Base-by-base conservation (phyloP, 2,329 filamentous ascomycete species). In the Diaporthe ampelina region DNA sequence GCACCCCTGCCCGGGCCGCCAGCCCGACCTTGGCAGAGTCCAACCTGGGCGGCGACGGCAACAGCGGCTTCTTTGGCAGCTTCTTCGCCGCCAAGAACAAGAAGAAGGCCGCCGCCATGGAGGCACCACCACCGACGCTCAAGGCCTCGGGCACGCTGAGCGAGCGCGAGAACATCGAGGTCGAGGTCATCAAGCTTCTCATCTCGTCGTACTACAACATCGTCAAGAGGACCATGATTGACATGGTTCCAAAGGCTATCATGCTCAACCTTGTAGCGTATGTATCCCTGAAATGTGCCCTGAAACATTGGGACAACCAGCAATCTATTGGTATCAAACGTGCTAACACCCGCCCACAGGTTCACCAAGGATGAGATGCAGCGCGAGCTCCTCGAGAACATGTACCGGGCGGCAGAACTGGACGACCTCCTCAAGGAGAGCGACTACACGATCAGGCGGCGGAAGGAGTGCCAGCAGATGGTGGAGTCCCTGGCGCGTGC, bases 41-140 rank as follows among this genome's bases (percentile, higher is more conserved):
- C 56, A 84, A 86, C 58, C 61, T 77, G 24, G 85, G 86, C 48
- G 85, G 84, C 37, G 84, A 83, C 76, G 83, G 84, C 71, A 94
- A 94, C 81, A 87, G 89, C 75, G 95, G 96, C 50, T 99, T 99
- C 90, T 99, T 99, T 80, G 97, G 97, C 79, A 97, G 94, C 81
- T 99, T 99, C 90, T 99, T 98, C 82, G 95, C 97, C 15, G 95
- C 94, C 81, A 99, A 98, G 91, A 99, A 98, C 88, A 99, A 98
- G 92, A 99, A 99, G 91, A 98, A 98, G 93, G 97, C 97, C 86
- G 97, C 97, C n/a, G 95, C 96, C 63, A 99, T 99, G 97, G 97
- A 99, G 83, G 89, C 97, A 19, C 97, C 97, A 52, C 97, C 97
- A 76, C 91, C 97, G 40, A 96, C 92, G 56, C 91, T 99, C 74